Conservation (phyloP, 495 filamentous ascomycete species). For the Amorphotheca resinae region DNA sequence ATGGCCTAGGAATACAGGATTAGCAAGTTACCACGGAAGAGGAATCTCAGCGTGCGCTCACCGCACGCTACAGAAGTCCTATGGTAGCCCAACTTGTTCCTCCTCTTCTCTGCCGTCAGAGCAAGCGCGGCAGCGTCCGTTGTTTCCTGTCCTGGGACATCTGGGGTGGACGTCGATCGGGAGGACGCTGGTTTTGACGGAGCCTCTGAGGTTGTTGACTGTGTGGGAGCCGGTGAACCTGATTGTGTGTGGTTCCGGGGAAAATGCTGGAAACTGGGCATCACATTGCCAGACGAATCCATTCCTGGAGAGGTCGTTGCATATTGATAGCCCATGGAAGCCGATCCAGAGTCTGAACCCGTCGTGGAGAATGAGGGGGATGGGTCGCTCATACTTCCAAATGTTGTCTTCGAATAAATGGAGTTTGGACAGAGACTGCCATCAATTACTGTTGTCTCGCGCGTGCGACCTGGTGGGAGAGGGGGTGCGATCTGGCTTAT, state of each 20-base stretch:
- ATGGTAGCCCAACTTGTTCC: constrained; percentile 96
- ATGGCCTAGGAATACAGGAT: constrained; percentile 46
- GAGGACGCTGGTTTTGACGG: constrained; percentile 24
- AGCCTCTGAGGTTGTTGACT: constrained; percentile 19
- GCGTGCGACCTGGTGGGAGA: too few relatives aligned
- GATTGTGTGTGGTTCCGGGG: constrained; percentile 22
- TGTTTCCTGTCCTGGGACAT: constrained; percentile 41
- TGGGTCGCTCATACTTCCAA: constrained; percentile 18
- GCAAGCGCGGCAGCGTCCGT: constrained; percentile 24
- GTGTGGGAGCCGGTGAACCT: constrained; percentile 14
- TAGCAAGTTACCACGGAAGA: not conserved
- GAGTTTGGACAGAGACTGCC: constrained; percentile 22
- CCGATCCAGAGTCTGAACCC: constrained; percentile 29
- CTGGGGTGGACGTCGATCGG: constrained; percentile 53
- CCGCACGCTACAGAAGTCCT: constrained; percentile 94
- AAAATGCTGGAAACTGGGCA: constrained; percentile 26
- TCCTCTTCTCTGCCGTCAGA: constrained; percentile 63
- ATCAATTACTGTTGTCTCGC: constrained; percentile 19
- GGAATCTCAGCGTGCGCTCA: constrained; percentile 39
- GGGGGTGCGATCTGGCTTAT: too few relatives aligned
- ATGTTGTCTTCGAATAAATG: constrained; percentile 19
- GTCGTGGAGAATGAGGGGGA: constrained; percentile 12
- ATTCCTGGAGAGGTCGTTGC: constrained; percentile 27
- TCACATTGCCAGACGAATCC: constrained; percentile 30
- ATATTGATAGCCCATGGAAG: constrained; percentile 42